Evolutionary conservation across 768 basidiomycete species (phyloP).

Genomic region (Tricholoma bakamatsutake): DNA sequence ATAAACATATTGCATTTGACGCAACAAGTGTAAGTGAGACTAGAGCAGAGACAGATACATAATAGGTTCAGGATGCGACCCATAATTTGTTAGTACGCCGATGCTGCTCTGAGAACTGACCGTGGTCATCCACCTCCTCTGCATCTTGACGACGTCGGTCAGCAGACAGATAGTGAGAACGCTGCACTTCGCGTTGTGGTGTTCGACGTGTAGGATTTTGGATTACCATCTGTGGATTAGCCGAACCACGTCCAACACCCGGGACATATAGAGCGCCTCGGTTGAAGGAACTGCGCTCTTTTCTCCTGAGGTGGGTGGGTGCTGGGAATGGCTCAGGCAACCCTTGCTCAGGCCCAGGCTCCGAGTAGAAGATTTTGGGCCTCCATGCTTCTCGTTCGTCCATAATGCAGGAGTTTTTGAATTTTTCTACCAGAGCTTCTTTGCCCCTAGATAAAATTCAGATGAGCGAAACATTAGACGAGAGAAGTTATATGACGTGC

Average conservation of each 20-base stretch:
- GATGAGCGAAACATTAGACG: not conserved
- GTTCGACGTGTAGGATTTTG: slow-evolving; percentile 14
- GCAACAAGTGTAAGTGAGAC: not conserved
- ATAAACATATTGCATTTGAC: not conserved
- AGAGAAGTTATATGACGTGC: slow-evolving; percentile 38
- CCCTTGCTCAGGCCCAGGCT: slow-evolving; percentile 63
- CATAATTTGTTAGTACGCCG: not conserved
- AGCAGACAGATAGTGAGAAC: slow-evolving; percentile 3
- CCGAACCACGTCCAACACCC: slow-evolving; percentile 12
- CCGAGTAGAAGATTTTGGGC: slow-evolving; percentile 80
- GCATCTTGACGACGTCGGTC: not conserved
- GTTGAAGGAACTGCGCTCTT: slow-evolving; percentile 78
- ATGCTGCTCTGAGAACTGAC: not conserved
- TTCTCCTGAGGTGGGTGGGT: slow-evolving; percentile 74
- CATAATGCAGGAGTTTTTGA: slow-evolving; percentile 89
- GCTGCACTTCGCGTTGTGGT: slow-evolving; percentile 5
- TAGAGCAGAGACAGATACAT: not conserved
- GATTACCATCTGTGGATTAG: slow-evolving; percentile 7
- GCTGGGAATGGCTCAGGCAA: slow-evolving; percentile 76
- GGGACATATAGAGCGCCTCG: slow-evolving; percentile 63
- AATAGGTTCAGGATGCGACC: not conserved
- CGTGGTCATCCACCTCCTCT: not conserved
- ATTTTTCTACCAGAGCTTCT: slow-evolving; percentile 85
- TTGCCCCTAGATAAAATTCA: slow-evolving; percentile 61
- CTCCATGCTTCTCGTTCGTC: slow-evolving; percentile 80